Conservation (phyloP, 2,329 filamentous ascomycete species). For the Rasamsonia emersonii region DNA sequence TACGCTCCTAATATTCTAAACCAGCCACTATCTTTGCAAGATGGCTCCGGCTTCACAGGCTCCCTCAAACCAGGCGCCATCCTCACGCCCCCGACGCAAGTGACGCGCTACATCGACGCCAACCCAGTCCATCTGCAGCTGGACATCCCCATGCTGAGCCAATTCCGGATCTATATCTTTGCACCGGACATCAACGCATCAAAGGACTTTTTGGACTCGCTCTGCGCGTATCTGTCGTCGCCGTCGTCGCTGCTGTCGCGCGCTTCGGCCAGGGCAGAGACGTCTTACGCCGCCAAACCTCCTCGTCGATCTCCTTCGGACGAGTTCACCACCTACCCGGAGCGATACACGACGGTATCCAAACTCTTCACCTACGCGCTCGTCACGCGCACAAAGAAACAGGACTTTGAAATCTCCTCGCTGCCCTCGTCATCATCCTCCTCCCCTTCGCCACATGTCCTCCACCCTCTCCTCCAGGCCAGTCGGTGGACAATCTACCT, state of each 20-base stretch:
- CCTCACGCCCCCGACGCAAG: constrained; percentile 56
- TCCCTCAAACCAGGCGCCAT: constrained; percentile 34
- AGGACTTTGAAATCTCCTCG: constrained; percentile 56
- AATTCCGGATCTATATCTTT: constrained; percentile 68
- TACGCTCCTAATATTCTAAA: constrained; percentile 60
- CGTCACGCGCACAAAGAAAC: constrained; percentile 58
- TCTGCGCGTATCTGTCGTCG: constrained; percentile 49
- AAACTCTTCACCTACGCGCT: constrained; percentile 61
- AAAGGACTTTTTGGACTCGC: constrained; percentile 49
- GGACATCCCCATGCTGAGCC: constrained; percentile 67
- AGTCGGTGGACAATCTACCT: constrained; percentile 66
- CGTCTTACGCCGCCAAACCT: constrained; percentile 54
- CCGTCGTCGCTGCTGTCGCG: constrained; percentile 50
- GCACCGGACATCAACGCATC: constrained; percentile 52
- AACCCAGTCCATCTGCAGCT: constrained; percentile 71
- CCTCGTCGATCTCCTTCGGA: constrained; percentile 50
- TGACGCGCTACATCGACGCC: constrained; percentile 65
- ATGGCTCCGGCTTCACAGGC: constrained; percentile 20
- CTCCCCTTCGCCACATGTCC: too few relatives aligned
- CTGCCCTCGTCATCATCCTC: too few relatives aligned
- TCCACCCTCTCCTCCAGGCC: constrained; percentile 50
- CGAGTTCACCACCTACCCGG: constrained; percentile 58
- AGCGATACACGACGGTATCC: constrained; percentile 60
- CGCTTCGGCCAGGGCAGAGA: constrained; percentile 49
- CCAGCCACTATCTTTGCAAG: constrained; percentile 42